Base-by-base conservation (phyloP, 306 rosid genomes). In the Vigna radiata region DNA sequence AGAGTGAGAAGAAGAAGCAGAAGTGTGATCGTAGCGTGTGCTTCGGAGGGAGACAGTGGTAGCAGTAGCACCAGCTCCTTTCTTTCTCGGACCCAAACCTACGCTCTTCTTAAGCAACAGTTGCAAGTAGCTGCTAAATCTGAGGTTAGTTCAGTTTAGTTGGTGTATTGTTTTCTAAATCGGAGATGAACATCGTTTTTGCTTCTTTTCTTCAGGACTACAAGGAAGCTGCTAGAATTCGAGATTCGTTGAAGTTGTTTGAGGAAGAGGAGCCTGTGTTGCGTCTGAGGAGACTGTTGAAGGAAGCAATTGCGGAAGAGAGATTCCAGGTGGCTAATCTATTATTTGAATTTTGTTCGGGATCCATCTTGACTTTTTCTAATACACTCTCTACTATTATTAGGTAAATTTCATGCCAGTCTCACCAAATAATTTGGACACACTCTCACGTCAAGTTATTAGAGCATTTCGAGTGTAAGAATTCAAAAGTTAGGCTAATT, bases 91-190 rank as follows among this genome's bases (percentile, higher is more conserved):
- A 87, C 91, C 68, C 96, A 87, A 54, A 86, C 96, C 29, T 91
- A 93, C 37, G 99, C 97, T 3, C 81, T 92, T 58, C 72, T 95
- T 70, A 95, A 95, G 85, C 97, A 89, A 75, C 89, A 89, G 80
- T 86, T 95, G 97, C 94, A 95, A 76, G 91, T 90, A 2, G 99
- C 97, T 27, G 91, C 97, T 19, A 89, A 91, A 85, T 88, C 97
- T 0, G 99, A 95, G 99, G 99, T 92, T 31, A 5, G 52, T 52
- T 36, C 12, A 41, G 46, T 41, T 39, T 9, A 6, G 31, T 31
- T 67, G 0, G 4, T 10, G 2, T 54, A 31, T 3, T 39, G 15
- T 14, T 53, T 16, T 73, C 17, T 16, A 61, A 68, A 27, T 29
- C 19, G 5, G 37, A 50, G n/a, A 2, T 65, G 18, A 65, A 2